Base-by-base conservation (phyloP, 495 filamentous ascomycete genomes). In the Cryomyces minteri region DNA sequence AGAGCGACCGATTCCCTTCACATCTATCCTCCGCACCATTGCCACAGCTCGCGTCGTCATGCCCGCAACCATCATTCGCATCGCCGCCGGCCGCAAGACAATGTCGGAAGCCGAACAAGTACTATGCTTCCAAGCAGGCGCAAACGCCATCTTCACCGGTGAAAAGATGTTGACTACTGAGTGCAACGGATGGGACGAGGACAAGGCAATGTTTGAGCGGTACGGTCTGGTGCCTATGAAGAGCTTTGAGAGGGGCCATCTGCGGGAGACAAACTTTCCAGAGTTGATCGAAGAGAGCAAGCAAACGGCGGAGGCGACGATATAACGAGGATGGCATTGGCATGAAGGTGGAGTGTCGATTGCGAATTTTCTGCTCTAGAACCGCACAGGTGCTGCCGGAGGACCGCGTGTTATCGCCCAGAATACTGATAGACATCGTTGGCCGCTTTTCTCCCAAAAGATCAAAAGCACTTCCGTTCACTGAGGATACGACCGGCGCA, bases 131-230 rank as follows among this genome's bases (percentile, higher is more conserved):
- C 73, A 78, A 69, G 82, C 84, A 0, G 84, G 84, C 29, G 84
- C 84, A 0, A 92, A 92, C 57, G 84, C 84, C 9, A 73, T 92
- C 6, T 92, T 92, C 59, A 92, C 84, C 1, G 84, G 84, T 14
- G 84, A 92, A 65, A 88, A 84, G 70, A 88, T 92, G 84, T 55
- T 88, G 65, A 92, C 84, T 12, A 88, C 84, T 0, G 80, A 81
- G 45, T 88, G 83, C 57, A 86, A 79, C 50, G 84, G 84, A 4
- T 92, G 82, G 81, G 84, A 86, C 50, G 82, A 87, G 62, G 84
- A 92, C 51, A 75, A 71, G 43, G 73, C 48, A 6, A 80, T 88
- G 74, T 86, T 92, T 62, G 74, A 79, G 6, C 67, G 68, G 41
- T 88, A 80, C 79, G 84, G 84, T 6, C 62, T 85, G 53, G 65